These are phyloP conservation scores for Quercus variabilis DNA, from an alignment of 306 rosid genomes.

Conservation along the genomic window DNA sequence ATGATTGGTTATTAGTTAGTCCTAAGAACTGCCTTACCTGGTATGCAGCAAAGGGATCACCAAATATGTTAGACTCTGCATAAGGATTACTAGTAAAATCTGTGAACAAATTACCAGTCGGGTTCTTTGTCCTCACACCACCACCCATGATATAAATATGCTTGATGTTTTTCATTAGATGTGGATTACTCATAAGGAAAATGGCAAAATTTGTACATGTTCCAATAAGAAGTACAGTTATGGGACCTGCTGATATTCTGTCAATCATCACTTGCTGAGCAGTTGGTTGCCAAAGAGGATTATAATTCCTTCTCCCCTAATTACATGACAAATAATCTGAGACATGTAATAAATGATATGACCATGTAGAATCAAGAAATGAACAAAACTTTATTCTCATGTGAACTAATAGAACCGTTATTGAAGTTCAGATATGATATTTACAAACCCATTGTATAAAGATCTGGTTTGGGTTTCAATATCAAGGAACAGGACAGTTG, in stretches of 20 bases:
- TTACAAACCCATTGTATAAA: not conserved
- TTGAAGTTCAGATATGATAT: not conserved
- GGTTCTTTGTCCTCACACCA: slow-evolving; percentile 76
- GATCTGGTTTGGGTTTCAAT: not conserved
- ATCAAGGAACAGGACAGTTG: too few relatives aligned
- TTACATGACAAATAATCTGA: slow-evolving; percentile 23
- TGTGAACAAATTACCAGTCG: slow-evolving; percentile 78
- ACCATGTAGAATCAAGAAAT: not conserved
- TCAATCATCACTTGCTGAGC: slow-evolving; percentile 87
- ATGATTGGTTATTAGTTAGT: not conserved
- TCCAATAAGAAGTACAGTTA: slow-evolving; percentile 55
- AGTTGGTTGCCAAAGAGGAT: slow-evolving; percentile 65
- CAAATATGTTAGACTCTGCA: slow-evolving; percentile 84
- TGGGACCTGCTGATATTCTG: slow-evolving; percentile 74
- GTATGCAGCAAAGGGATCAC: slow-evolving; percentile 92
- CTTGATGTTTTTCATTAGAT: slow-evolving; percentile 71
- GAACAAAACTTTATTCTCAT: not conserved
- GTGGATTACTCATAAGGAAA: slow-evolving; percentile 82
- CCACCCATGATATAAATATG: slow-evolving; percentile 94
- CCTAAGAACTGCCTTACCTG: slow-evolving; percentile 44
- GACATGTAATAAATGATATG: slow-evolving; percentile 3
- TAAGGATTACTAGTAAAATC: slow-evolving; percentile 70
- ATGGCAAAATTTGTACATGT: slow-evolving; percentile 75
- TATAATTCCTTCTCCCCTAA: slow-evolving; percentile 71
- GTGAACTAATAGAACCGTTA: not conserved